Conservation (phyloP, 257 asterid species). For the Penstemon eatonii region DNA sequence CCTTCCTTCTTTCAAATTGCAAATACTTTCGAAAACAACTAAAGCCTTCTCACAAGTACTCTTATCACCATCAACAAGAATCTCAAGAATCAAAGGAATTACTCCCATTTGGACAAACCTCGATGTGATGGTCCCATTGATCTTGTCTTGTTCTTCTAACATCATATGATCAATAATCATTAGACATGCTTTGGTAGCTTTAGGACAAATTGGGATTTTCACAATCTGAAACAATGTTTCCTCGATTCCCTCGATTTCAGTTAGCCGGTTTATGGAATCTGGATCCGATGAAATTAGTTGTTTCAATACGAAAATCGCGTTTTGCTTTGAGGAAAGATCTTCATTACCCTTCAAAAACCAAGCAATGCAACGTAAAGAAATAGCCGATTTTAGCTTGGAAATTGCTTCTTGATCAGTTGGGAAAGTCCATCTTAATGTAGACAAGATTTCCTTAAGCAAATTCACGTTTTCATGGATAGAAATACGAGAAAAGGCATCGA, state of each 20-base stretch:
- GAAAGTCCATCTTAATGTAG: constrained; percentile 61
- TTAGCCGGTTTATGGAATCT: constrained; percentile 28
- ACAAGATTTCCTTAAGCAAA: constrained; percentile 46
- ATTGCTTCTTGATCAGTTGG: constrained; percentile 46
- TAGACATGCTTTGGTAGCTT: constrained; percentile 58
- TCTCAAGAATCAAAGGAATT: constrained; percentile 54
- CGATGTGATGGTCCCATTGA: constrained; percentile 4
- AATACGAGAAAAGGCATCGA: constrained; percentile 48
- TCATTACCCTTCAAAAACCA: constrained; percentile 46
- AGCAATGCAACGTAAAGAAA: constrained; percentile 54
- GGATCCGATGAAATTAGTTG: constrained; percentile 41
- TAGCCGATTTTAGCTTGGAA: constrained; percentile 45
- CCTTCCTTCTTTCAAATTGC: constrained; percentile 51
- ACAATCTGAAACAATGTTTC: constrained; percentile 48
- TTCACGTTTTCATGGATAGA: constrained; percentile 25
- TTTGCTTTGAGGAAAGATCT: constrained; percentile 56
- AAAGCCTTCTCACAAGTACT: constrained; percentile 53
- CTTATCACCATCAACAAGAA: constrained; percentile 66
- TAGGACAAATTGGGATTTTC: constrained; percentile 62
- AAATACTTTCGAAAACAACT: constrained; percentile 49
- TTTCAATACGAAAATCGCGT: constrained; percentile 46
- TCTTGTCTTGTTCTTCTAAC: not conserved
- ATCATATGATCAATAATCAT: constrained; percentile 51
- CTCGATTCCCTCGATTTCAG: constrained; percentile 41
- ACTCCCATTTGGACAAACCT: constrained; percentile 52